A percentile compares a stretch with the other conserved stretches of the same genome.
These are phyloP conservation scores for Karstenula rhodostoma DNA, from an alignment of 2,329 filamentous ascomycete genomes.

Conservation along the genomic window DNA sequence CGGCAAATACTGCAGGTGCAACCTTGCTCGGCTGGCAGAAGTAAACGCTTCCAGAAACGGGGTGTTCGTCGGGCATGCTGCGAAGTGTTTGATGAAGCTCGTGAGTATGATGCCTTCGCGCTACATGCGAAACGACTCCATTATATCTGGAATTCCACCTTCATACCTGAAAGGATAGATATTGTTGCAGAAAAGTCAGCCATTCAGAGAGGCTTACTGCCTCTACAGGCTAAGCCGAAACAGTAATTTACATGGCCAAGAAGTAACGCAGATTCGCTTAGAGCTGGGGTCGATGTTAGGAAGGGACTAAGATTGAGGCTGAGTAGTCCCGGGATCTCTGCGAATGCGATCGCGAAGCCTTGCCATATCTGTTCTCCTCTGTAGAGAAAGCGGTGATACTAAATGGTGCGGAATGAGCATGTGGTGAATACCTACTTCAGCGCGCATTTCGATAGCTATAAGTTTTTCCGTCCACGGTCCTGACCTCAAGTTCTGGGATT, in stretches of 20 bases:
- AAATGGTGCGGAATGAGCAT: not conserved
- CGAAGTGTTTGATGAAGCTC: not conserved
- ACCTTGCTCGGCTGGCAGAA: conserved; percentile 61
- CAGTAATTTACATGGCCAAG: not conserved
- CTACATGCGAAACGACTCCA: not conserved
- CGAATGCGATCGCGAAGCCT: not conserved
- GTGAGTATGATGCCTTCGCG: not conserved
- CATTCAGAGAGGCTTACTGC: not conserved
- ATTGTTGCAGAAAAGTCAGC: not conserved
- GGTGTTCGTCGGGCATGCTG: conserved; percentile 14
- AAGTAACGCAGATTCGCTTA: not conserved
- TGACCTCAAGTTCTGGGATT: too few species aligned
- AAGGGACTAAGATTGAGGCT: not conserved
- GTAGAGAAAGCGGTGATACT: not conserved
- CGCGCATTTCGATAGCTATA: too few species aligned
- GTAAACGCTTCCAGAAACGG: conserved; percentile 30
- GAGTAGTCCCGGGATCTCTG: not conserved
- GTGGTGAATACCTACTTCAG: too few species aligned
- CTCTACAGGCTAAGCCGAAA: not conserved
- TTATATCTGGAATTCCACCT: not conserved
- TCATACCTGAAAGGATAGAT: not conserved
- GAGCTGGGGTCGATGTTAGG: not conserved
- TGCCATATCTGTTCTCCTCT: not conserved
- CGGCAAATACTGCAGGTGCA: conserved; percentile 61
- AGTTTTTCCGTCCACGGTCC: too few species aligned